Percentiles rank a stretch among this genome's conserved stretches.
Conservation (phyloP, 306 rosid genomes). For the Aeschynomene evenia region DNA sequence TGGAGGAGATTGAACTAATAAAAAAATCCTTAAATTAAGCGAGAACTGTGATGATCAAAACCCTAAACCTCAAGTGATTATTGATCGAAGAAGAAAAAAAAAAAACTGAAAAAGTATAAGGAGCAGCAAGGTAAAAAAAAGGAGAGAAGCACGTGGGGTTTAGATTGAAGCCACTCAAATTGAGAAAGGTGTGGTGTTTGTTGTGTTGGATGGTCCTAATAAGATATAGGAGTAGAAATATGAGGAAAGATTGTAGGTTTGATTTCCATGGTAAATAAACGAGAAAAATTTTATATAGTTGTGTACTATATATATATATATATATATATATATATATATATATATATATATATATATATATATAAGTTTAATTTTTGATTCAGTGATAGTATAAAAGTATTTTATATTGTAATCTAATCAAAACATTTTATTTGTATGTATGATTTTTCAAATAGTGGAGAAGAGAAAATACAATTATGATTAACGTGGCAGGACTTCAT, state of each 20-base stretch:
- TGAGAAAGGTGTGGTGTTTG: neutral
- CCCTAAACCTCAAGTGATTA: constrained; percentile 45
- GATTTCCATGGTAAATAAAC: constrained; percentile 24
- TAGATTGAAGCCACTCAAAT: constrained; percentile 34
- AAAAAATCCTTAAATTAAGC: constrained; percentile 3
- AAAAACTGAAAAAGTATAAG: neutral
- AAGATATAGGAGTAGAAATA: constrained; percentile 10
- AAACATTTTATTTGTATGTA: too few relatives aligned
- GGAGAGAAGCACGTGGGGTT: constrained; percentile 27
- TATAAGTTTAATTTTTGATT: too few relatives aligned
- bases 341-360: too few relatives aligned
- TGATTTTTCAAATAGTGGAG: too few relatives aligned
- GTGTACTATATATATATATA: too few relatives aligned
- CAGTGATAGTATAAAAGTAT: too few relatives aligned
- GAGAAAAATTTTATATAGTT: too few relatives aligned
- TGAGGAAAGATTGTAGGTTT: neutral
- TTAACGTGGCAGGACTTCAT: too few relatives aligned
- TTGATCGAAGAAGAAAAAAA: neutral
- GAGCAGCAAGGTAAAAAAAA: neutral
- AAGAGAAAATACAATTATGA: too few relatives aligned
- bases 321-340: too few relatives aligned
- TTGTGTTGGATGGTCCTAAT: constrained; percentile 14
- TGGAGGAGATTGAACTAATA: constrained; percentile 18
- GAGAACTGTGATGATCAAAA: constrained; percentile 33
- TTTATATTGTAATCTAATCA: too few relatives aligned